Percentiles rank a stretch among this genome's conserved stretches.
Conservation (phyloP, 2,329 filamentous ascomycete species). For the Onygenales sp. region DNA sequence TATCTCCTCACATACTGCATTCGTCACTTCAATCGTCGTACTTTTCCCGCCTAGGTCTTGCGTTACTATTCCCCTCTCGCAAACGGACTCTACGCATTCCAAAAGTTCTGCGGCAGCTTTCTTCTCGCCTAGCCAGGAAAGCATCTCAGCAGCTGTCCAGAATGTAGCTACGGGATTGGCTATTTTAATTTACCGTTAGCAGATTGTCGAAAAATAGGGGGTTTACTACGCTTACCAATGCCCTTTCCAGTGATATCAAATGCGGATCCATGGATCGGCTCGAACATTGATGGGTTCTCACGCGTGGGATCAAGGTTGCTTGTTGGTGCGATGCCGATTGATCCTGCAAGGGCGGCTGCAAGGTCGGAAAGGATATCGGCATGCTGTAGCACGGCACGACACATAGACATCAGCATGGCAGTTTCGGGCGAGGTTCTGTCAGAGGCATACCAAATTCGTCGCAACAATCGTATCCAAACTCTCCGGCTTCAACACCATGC, state of each 20-base stretch:
- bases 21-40: constrained; percentile 49
- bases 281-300: constrained; percentile 52
- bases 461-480: constrained; percentile 45
- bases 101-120: constrained; percentile 49
- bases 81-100: constrained; percentile 52
- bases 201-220: neutral
- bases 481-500: constrained; percentile 44
- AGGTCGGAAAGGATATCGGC: constrained; percentile 63
- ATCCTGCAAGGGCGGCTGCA: constrained; percentile 59
- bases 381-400: constrained; percentile 22
- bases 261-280: constrained; percentile 55
- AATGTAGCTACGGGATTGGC: constrained; percentile 58
- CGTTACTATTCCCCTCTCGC: constrained; percentile 46
- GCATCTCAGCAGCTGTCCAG: constrained; percentile 62
- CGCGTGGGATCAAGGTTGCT: constrained; percentile 58
- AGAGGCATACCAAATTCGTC: constrained; percentile 33
- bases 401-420: neutral
- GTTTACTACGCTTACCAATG: constrained; percentile 21
- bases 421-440: neutral
- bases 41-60: constrained; percentile 51
- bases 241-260: constrained; percentile 57
- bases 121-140: constrained; percentile 53
- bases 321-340: constrained; percentile 63
- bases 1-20: constrained; percentile 46
- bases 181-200: constrained; percentile 1